phyloP scores from a whole-genome alignment of 2,329 filamentous ascomycete genomes.

The Cladosporium sp. region DNA sequence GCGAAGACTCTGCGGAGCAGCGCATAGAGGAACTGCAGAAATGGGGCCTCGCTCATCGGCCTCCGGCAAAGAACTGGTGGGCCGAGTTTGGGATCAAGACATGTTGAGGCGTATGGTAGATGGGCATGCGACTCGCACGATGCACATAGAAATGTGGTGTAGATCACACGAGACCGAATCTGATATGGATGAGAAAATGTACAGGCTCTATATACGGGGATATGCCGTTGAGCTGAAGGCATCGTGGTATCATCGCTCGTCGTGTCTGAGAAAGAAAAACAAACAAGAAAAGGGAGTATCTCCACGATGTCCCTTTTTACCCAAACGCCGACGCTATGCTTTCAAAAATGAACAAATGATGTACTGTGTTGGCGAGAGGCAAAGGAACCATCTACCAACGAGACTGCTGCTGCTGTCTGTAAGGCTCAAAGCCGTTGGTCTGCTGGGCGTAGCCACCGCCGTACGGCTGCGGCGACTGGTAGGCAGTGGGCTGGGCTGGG shows the following conservation, averaged over 20 bases:
- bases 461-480: constrained; percentile 14
- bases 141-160: neutral
- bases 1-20: constrained; percentile 28
- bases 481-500: constrained; percentile 18
- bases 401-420: constrained; percentile 34
- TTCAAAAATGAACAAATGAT: constrained; percentile 3
- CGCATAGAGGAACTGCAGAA: constrained; percentile 17
- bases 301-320: neutral
- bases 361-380: neutral
- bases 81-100: constrained; percentile 25
- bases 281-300: neutral
- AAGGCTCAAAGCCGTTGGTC: constrained; percentile 46
- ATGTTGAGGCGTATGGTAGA: neutral
- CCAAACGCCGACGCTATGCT: constrained; percentile 27
- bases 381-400: constrained; percentile 8
- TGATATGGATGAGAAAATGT: neutral
- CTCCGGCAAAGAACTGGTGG: constrained; percentile 30
- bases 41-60: constrained; percentile 35
- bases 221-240: constrained; percentile 7
- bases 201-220: constrained; percentile 4
- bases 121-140: neutral
- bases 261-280: neutral
- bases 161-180: neutral
- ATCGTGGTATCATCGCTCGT: constrained; percentile 28
- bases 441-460: constrained; percentile 29